Conservation (phyloP, 805 yeast genomes). For the Wickerhamomyces alni region DNA sequence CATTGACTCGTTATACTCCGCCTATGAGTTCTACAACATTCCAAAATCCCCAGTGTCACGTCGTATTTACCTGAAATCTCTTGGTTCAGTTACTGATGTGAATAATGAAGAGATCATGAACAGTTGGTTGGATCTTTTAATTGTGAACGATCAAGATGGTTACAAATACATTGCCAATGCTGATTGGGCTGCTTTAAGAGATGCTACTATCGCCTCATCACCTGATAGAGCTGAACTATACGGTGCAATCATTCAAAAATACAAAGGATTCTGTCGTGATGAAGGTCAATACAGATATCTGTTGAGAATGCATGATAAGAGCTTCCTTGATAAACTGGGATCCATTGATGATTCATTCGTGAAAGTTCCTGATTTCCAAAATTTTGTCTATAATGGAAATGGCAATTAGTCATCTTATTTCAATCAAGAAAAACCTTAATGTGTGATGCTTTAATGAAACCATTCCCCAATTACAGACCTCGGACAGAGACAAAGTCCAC, state of each 20-base stretch:
- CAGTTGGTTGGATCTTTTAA: slow-evolving; percentile 49
- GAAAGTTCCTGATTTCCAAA: neutral
- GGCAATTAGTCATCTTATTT: neutral
- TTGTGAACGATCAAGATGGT: slow-evolving; percentile 45
- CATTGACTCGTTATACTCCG: slow-evolving; percentile 54
- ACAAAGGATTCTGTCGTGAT: slow-evolving; percentile 22
- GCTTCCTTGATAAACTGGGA: neutral
- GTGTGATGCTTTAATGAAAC: neutral
- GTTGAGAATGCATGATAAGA: too few species aligned
- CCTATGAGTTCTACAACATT: slow-evolving; percentile 52
- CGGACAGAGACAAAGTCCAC: too few species aligned
- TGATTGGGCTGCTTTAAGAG: slow-evolving; percentile 80
- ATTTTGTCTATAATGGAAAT: neutral
- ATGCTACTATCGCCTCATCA: slow-evolving; percentile 44
- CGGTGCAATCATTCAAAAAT: slow-evolving; percentile 17
- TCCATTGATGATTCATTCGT: slow-evolving; percentile 2
- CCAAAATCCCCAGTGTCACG: slow-evolving; percentile 62
- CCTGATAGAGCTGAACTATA: slow-evolving; percentile 16
- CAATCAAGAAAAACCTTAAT: neutral
- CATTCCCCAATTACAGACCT: too few species aligned
- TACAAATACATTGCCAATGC: slow-evolving; percentile 69
- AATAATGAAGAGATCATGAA: slow-evolving; percentile 47
- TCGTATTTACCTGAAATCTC: slow-evolving; percentile 66
- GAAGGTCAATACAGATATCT: slow-evolving; percentile 6
- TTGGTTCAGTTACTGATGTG: slow-evolving; percentile 52